A percentile compares a stretch with the other conserved stretches of the same genome.
These are phyloP conservation scores for Metschnikowia amazonensis DNA, from an alignment of 805 yeast genomes.

Conservation along the genomic window DNA sequence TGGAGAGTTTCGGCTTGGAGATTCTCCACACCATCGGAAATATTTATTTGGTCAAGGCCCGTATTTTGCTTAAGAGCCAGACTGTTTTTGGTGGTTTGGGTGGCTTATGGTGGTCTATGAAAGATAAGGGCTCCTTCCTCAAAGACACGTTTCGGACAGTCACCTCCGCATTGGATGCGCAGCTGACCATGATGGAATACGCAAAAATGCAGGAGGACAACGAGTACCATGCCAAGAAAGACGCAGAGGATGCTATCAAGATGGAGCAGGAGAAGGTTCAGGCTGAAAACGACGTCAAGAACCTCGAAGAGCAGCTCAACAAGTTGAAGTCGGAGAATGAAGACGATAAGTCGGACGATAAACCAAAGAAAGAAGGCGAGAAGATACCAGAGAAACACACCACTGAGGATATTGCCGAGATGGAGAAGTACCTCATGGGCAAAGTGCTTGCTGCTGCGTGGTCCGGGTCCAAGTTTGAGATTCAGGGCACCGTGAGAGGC, in stretches of 20 bases:
- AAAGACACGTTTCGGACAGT: slow-evolving; percentile 70
- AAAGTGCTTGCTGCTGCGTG: slow-evolving; percentile 81
- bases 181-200: slow-evolving; percentile 69
- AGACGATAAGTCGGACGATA: slow-evolving; percentile 1
- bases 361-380: slow-evolving; percentile 8
- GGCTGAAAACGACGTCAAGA: slow-evolving; percentile 24
- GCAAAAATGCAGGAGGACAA: slow-evolving; percentile 61
- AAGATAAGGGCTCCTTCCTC: slow-evolving; percentile 70
- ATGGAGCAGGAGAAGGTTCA: slow-evolving; percentile 27
- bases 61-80: slow-evolving; percentile 62
- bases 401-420: slow-evolving; percentile 60
- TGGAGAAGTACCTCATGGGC: slow-evolving; percentile 72
- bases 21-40: slow-evolving; percentile 73
- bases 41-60: slow-evolving; percentile 62
- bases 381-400: slow-evolving; percentile 41
- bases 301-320: slow-evolving; percentile 14
- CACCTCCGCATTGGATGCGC: slow-evolving; percentile 74
- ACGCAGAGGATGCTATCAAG: slow-evolving; percentile 21
- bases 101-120: slow-evolving; percentile 64
- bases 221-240: slow-evolving; percentile 40
- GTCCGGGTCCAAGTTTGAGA: slow-evolving; percentile 78
- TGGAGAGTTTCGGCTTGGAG: slow-evolving; percentile 84
- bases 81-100: slow-evolving; percentile 55
- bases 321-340: slow-evolving; percentile 9
- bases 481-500: slow-evolving; percentile 63